Evolutionary conservation across 768 basidiomycete genomes (phyloP).

Genomic region (Xerocomus spinulosus): DNA sequence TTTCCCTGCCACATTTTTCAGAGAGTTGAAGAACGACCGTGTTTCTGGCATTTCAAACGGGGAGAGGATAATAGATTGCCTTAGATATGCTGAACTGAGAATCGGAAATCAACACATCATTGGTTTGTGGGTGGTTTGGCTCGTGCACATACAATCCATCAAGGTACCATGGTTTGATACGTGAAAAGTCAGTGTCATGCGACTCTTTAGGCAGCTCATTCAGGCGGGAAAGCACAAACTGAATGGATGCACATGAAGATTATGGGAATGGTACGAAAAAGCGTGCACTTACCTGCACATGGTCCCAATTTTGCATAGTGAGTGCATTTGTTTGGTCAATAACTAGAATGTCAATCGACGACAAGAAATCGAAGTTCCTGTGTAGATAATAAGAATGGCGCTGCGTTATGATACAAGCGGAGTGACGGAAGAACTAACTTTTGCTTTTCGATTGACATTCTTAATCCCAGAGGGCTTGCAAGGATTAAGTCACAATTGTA

Average conservation of each 20-base stretch:
- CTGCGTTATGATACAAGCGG: too few species aligned
- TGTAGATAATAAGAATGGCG: conserved; percentile 1
- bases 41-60: conserved; percentile 88
- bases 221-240: conserved; percentile 83
- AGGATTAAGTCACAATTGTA: conserved; percentile 89
- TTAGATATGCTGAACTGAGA: conserved; percentile 72
- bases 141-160: conserved; percentile 86
- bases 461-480: conserved; percentile 88
- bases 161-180: conserved; percentile 97
- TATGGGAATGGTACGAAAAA: neutral
- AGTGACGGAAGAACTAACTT: conserved; percentile 50
- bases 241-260: conserved; percentile 1
- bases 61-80: conserved; percentile 86
- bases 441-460: conserved; percentile 92
- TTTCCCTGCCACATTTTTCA: conserved; percentile 86
- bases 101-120: neutral
- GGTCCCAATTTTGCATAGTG: conserved; percentile 99
- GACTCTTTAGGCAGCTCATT: conserved; percentile 92
- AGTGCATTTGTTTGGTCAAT: conserved; percentile 91
- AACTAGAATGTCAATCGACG: conserved; percentile 88
- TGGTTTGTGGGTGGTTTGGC: conserved; percentile 53
- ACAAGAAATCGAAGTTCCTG: conserved; percentile 86
- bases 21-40: conserved; percentile 70
- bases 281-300: conserved; percentile 65
- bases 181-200: conserved; percentile 91